Evolutionary conservation across 441 rosid genomes (phyloP), one percentile per base, ranked within the genome.

Genomic region (Corymbia citriodora): DNA sequence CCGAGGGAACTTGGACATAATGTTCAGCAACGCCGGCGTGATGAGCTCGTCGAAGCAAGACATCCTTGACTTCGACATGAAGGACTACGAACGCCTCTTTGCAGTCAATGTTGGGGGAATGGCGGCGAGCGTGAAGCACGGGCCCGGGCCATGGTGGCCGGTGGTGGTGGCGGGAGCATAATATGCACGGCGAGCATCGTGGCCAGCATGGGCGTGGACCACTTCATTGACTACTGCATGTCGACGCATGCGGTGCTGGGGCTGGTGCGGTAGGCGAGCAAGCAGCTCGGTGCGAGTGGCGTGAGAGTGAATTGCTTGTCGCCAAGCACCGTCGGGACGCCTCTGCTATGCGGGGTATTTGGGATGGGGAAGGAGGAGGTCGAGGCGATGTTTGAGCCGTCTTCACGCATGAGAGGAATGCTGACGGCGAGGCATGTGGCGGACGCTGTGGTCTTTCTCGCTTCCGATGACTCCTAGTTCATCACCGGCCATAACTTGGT

Each of bases 61-160:
- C 7, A 45, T 65, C 31, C 40, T 89, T 49, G 88, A 86, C 31
- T 33, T 86, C 36, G 93, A 93, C 49, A 53, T 91, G 6, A 18
- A 40, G n/a, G 40, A 7, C 10, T 72, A 63, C 9, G 94, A 92
- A 59, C 89, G 53, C 10, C 49, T 92, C 29, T 55, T 92, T 23
- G 88, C 92, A 9, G 50, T 90, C 65, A 95, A 95, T 55, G 93
- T 92, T 8, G 92, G 0, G 0, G 95, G 95, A 16, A 79, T 87
- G 93, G 93, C 93, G 11, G 90, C 91, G 1, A 88, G 94, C 23
- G 93, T 93, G 27, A 95, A 95, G 89, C 89, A 94, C 27, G 93
- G n/a, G 95, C 94, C 31, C 88, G 94, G 55, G 93, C 92, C 21
- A 94, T 94, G 94, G 92, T 94, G 40, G 93, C 87, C 53, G 31